Conservation (phyloP, 1,284 basidiomycete species). For the Cutaneotrichosporon cyanovorans region DNA sequence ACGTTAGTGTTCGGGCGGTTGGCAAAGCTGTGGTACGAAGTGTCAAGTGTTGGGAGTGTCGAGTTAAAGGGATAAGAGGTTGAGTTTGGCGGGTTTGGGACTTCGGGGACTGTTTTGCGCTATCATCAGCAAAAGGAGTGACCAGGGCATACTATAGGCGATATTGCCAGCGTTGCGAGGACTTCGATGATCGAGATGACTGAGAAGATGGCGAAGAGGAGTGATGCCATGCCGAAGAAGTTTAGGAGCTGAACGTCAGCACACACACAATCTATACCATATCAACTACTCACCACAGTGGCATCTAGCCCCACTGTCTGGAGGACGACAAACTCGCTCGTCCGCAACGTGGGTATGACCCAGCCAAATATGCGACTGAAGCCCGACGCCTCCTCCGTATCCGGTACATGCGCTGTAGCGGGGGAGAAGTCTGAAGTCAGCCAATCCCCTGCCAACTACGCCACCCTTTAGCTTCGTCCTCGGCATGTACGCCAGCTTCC, state of each 20-base stretch:
- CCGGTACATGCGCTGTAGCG: slow-evolving; percentile 31
- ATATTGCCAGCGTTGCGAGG: slow-evolving; percentile 68
- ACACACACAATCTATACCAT: too few relatives aligned
- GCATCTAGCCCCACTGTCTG: slow-evolving; percentile 96
- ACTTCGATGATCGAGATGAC: slow-evolving; percentile 60
- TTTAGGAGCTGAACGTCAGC: slow-evolving; percentile 61
- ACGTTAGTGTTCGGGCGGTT: background rate
- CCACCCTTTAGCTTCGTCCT: slow-evolving; percentile 87
- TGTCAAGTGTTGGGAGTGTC: background rate
- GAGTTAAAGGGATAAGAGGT: slow-evolving; percentile 4
- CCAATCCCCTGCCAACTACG: slow-evolving; percentile 14
- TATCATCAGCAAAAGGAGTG: background rate
- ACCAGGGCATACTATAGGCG: slow-evolving; percentile 64
- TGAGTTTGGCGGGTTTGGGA: too few relatives aligned
- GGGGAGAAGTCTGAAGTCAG: slow-evolving; percentile 33
- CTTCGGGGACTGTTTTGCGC: slow-evolving; percentile 5
- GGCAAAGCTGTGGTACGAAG: background rate
- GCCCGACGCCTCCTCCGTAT: slow-evolving; percentile 16
- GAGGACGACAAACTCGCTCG: slow-evolving; percentile 86
- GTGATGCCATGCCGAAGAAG: slow-evolving; percentile 92
- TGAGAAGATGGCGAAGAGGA: slow-evolving; percentile 65
- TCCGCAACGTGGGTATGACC: slow-evolving; percentile 84
- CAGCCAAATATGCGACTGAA: slow-evolving; percentile 68
- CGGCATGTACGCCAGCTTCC: slow-evolving; percentile 84
- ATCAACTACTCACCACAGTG: slow-evolving; percentile 61